A percentile compares a stretch with the other conserved stretches of the same genome.
phyloP scores from a whole-genome alignment of 2,329 filamentous ascomycete genomes.

The Penicillium rolfsii region DNA sequence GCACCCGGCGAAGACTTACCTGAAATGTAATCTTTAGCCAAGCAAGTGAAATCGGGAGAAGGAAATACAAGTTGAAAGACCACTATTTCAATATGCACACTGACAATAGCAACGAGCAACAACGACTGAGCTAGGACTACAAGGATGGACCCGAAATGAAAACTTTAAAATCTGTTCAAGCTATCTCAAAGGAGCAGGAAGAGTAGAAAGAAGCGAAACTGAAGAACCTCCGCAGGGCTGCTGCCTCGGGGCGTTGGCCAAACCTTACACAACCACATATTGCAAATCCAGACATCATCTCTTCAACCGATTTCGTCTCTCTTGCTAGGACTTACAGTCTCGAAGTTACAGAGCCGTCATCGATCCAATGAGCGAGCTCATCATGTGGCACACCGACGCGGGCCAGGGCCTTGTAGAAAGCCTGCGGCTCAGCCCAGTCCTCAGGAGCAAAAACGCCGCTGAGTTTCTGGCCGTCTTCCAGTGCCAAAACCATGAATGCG shows the following conservation, averaged over 20 bases:
- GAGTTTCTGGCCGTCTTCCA: slow-evolving; percentile 6
- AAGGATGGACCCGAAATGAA: not conserved
- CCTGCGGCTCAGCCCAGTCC: slow-evolving; percentile 7
- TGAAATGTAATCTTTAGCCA: not conserved
- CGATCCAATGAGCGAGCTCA: slow-evolving; percentile 3
- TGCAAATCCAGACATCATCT: not conserved
- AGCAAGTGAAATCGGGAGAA: not conserved
- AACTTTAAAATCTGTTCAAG: not conserved
- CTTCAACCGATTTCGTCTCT: not conserved
- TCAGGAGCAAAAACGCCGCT: slow-evolving; percentile 1
- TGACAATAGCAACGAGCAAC: not conserved
- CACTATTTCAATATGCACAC: not conserved
- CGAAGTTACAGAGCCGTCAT: not conserved
- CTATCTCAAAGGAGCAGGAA: not conserved
- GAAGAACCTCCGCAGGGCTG: not conserved
- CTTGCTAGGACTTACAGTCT: not conserved
- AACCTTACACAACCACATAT: not conserved
- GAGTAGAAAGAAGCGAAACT: not conserved
- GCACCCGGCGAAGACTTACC: not conserved
- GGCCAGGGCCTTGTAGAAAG: slow-evolving; percentile 1
- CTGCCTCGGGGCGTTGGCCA: not conserved
- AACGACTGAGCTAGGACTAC: not conserved
- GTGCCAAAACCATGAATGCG: slow-evolving; percentile 6
- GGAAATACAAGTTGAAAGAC: not conserved
- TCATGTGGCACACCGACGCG: slow-evolving; percentile 7